phyloP scores from a whole-genome alignment of 352 stramenopile genomes.

The Pythium aquatile region DNA sequence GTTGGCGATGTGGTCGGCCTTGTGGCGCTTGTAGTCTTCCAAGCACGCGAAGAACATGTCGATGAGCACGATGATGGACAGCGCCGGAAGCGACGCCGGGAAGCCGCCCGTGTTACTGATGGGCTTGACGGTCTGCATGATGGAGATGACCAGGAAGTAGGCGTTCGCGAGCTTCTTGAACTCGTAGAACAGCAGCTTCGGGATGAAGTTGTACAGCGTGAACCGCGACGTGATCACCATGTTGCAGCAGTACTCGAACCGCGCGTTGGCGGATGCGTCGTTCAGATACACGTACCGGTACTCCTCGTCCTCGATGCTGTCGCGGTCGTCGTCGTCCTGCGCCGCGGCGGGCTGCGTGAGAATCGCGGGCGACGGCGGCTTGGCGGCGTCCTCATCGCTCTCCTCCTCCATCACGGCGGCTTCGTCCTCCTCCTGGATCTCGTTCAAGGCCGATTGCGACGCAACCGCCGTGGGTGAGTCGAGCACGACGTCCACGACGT shows the following conservation, averaged over 20 bases:
- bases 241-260: slow-evolving; percentile 68
- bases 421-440: slow-evolving; percentile 25
- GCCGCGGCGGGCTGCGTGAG: background rate
- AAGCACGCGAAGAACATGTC: slow-evolving; percentile 91
- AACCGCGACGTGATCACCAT: slow-evolving; percentile 90
- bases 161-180: slow-evolving; percentile 92
- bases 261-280: slow-evolving; percentile 51
- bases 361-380: background rate
- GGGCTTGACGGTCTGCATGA: slow-evolving; percentile 89
- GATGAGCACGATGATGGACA: slow-evolving; percentile 93
- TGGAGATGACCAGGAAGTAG: slow-evolving; percentile 93
- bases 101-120: slow-evolving; percentile 93
- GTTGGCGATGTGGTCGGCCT: slow-evolving; percentile 86
- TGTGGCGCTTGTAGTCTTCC: slow-evolving; percentile 90
- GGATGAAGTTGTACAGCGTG: slow-evolving; percentile 89
- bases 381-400: background rate
- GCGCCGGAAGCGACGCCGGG: slow-evolving; percentile 84
- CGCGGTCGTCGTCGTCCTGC: slow-evolving; percentile 14
- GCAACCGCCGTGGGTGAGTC: slow-evolving; percentile 12
- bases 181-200: slow-evolving; percentile 90
- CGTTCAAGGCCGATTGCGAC: slow-evolving; percentile 8
- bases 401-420: slow-evolving; percentile 5
- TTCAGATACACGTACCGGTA: slow-evolving; percentile 81
- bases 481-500: slow-evolving; percentile 24
- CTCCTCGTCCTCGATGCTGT: slow-evolving; percentile 35